A percentile compares a stretch with the other conserved stretches of the same genome.
phyloP scores from a whole-genome alignment of 129 eudicot genomes.

The carrot (Daucus carota) region DNA sequence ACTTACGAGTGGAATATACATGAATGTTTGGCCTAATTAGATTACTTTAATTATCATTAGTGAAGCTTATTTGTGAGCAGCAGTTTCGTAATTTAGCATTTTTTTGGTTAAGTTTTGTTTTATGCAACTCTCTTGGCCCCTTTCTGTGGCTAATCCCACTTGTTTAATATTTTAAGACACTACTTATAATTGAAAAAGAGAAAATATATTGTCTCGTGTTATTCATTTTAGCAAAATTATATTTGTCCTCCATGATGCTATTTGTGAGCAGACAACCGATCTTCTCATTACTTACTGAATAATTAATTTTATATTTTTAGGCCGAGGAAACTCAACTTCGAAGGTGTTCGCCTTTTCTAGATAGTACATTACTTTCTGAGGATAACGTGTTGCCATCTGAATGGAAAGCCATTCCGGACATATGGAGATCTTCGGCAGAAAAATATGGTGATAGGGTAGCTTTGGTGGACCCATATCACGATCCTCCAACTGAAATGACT shows the following conservation, averaged over 20 bases:
- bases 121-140: neutral
- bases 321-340: slow-evolving; percentile 46
- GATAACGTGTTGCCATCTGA: slow-evolving; percentile 33
- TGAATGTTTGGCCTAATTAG: neutral
- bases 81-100: neutral
- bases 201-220: neutral
- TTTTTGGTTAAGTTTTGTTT: neutral
- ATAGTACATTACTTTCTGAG: slow-evolving; percentile 35
- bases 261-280: neutral
- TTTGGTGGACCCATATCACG: slow-evolving; percentile 78
- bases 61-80: neutral
- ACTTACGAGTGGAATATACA: neutral
- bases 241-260: neutral
- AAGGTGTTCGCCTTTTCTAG: slow-evolving; percentile 75
- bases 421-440: slow-evolving; percentile 85
- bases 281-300: slow-evolving; percentile 2
- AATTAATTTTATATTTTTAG: slow-evolving; percentile 20
- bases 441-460: slow-evolving; percentile 81
- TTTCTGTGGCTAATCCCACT: neutral
- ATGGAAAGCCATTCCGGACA: slow-evolving; percentile 80
- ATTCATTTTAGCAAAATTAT: neutral
- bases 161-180: neutral
- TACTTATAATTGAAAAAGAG: neutral
- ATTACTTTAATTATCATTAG: neutral
- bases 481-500: slow-evolving; percentile 85